Evolutionary conservation across 768 basidiomycete genomes (phyloP).

Genomic region (Serendipita sp.): DNA sequence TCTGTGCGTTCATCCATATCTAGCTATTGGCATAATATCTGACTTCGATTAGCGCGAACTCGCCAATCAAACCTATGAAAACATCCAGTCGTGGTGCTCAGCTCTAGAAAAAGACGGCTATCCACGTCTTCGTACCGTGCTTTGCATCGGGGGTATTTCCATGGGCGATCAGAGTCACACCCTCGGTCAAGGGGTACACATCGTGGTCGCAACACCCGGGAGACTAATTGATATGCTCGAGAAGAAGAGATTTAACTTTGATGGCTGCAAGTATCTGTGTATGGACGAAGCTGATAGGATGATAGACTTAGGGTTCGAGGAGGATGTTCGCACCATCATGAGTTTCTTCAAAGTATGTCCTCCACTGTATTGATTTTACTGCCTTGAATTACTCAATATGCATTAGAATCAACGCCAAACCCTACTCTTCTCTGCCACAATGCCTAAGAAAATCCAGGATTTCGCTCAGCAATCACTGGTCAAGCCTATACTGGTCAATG

Average conservation of each 20-base stretch:
- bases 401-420: conserved; percentile 87
- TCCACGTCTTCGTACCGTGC: conserved; percentile 70
- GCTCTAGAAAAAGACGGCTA: conserved; percentile 72
- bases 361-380: background rate
- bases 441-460: conserved; percentile 98
- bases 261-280: conserved; percentile 88
- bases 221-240: conserved; percentile 96
- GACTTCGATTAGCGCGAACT: conserved; percentile 47
- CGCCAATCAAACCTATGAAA: conserved; percentile 94
- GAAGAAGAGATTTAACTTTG: conserved; percentile 83
- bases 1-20: conserved; percentile 26
- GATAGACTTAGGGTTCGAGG: conserved; percentile 98
- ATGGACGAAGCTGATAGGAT: conserved; percentile 99
- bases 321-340: conserved; percentile 98
- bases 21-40: background rate
- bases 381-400: background rate
- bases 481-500: conserved; percentile 86
- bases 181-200: conserved; percentile 79
- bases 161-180: conserved; percentile 96
- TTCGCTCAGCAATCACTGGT: conserved; percentile 96
- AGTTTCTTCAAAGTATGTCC: conserved; percentile 81
- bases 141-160: conserved; percentile 95
- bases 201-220: conserved; percentile 94
- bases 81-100: conserved; percentile 70
- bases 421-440: conserved; percentile 92